Conservation (phyloP, 2,329 filamentous ascomycete genomes). For the Coniosporium tulheliwenetii region DNA sequence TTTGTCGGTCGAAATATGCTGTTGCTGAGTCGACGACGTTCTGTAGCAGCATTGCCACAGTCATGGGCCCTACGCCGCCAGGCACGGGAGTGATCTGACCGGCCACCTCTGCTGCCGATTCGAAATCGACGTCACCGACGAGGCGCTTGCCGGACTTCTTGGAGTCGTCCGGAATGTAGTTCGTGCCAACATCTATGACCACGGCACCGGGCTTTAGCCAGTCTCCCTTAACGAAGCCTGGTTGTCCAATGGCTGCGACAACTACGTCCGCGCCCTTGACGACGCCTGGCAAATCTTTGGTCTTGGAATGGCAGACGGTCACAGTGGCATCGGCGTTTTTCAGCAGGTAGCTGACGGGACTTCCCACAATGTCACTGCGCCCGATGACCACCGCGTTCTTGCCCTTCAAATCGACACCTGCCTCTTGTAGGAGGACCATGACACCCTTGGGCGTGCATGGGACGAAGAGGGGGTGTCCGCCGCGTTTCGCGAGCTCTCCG, state of each 20-base stretch:
- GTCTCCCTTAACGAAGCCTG: conserved; percentile 80
- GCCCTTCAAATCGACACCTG: conserved; percentile 67
- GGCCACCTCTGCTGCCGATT: conserved; percentile 67
- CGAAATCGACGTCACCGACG: conserved; percentile 90
- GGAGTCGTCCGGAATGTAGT: conserved; percentile 76
- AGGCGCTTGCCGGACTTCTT: conserved; percentile 88
- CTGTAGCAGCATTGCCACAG: conserved; percentile 91
- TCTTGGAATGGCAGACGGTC: conserved; percentile 89
- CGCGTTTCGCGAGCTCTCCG: conserved; percentile 90
- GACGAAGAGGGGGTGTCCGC: conserved; percentile 74
- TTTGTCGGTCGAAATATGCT: conserved; percentile 68
- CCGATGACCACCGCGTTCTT: conserved; percentile 93
- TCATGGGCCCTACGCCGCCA: conserved; percentile 96
- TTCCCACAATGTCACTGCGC: conserved; percentile 92
- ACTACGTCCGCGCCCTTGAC: conserved; percentile 79
- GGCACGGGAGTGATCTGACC: conserved; percentile 93
- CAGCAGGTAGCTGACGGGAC: conserved; percentile 87
- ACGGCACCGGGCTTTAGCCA: conserved; percentile 93
- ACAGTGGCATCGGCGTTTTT: conserved; percentile 95
- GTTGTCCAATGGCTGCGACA: conserved; percentile 78
- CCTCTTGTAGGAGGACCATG: conserved; percentile 78
- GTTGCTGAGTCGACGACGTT: conserved; percentile 85
- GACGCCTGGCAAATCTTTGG: conserved; percentile 53
- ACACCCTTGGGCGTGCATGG: conserved; percentile 96
- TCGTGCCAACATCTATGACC: conserved; percentile 94